Base-by-base conservation (phyloP, 768 basidiomycete species). In the Pleurotus djamor region DNA sequence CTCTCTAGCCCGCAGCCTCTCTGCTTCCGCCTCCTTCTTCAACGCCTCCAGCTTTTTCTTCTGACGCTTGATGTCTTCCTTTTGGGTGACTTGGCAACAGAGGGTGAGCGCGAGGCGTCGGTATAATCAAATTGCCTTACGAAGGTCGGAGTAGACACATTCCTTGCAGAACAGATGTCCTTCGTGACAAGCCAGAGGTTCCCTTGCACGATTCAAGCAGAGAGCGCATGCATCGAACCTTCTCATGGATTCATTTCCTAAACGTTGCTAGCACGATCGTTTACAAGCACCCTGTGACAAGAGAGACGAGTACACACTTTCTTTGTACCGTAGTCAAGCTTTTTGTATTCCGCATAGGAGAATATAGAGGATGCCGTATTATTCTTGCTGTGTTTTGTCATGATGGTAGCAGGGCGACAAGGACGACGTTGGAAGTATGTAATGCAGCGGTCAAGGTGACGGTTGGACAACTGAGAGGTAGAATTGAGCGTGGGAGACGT, bases 121-220 rank as follows among this genome's bases (percentile, higher is more conserved):
- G n/a, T n/a, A n/a, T n/a, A n/a, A n/a, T n/a, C n/a, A n/a, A 33
- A 57, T 5, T 34, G 36, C 76, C 88, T 69, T 75, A 92, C 91
- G 71, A 33, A 96, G 83, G 68, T 96, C 92, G 1, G 89, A 85
- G 60, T 95, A 86, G 28, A 89, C 89, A 66, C 97, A 98, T 74
- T 98, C 96, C 69, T 91, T 93, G 81, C 97, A 99, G 71, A 94
- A 98, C 21, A 98, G 65, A 72, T 98, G 97, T 0, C 97, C 97
- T 52, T 91, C 83, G 33, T 77, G 71, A 67, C 97, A 98, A 9
- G 88, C 83, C 36, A 96, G 77, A 0, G 96, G 94, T 54, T 94
- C 89, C 50, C 91, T 77, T 4, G 92, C 95, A 44, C 83, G 81
- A 57, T 92, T 87, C 37, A 97, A 77, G 71, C 96, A 99, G 12